phyloP scores from a whole-genome alignment of 495 filamentous ascomycete genomes.

The Elasticomyces elasticus region DNA sequence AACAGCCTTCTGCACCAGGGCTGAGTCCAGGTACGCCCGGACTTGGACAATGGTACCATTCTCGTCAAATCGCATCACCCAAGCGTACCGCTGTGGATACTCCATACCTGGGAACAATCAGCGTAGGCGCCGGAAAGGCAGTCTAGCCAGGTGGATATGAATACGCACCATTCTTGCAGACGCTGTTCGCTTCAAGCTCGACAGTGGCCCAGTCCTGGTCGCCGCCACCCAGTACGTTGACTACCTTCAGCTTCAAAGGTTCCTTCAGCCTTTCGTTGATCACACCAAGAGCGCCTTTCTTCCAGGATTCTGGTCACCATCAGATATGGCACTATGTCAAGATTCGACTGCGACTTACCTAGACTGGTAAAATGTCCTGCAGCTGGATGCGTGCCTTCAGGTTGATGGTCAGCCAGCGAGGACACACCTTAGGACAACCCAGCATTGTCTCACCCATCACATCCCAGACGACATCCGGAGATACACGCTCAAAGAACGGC shows the following conservation, averaged over 20 bases:
- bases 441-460: conserved; percentile 12
- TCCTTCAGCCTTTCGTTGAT: conserved; percentile 7
- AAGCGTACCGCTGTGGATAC: conserved; percentile 18
- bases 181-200: conserved; percentile 17
- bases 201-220: conserved; percentile 14
- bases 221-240: conserved; percentile 17
- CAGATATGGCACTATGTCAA: neutral
- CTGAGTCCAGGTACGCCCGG: conserved; percentile 20
- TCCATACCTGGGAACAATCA: conserved; percentile 9
- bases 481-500: conserved; percentile 21
- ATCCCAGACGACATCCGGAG: conserved; percentile 21
- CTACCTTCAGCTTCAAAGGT: conserved; percentile 9
- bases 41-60: conserved; percentile 18
- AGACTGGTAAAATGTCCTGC: conserved; percentile 19
- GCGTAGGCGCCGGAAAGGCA: neutral
- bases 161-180: conserved; percentile 16
- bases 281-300: conserved; percentile 12
- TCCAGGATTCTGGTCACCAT: conserved; percentile 7
- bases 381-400: conserved; percentile 18
- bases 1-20: conserved; percentile 16
- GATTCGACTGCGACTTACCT: neutral
- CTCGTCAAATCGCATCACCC: conserved; percentile 20
- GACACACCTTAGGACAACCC: neutral
- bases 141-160: neutral
- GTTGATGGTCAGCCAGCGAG: neutral